Evolutionary conservation across 495 filamentous ascomycete species (phyloP).

Genomic region (Filosporella fistucella): DNA sequence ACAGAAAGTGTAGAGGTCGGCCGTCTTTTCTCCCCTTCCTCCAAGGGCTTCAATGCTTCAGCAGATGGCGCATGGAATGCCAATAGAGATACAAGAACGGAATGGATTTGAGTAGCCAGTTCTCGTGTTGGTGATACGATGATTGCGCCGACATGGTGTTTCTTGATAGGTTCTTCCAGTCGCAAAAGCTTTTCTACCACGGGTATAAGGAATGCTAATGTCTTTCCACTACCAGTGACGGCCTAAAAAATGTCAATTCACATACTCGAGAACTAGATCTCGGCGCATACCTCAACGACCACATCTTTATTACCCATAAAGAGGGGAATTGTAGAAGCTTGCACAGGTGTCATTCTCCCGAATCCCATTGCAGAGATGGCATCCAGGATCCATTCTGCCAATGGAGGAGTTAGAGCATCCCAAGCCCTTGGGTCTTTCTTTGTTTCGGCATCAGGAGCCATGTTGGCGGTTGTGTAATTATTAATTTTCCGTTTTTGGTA

Average conservation of each 20-base stretch:
- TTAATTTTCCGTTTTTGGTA: no score
- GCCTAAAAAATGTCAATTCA: slow-evolving; percentile 43
- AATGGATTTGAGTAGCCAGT: slow-evolving; percentile 83
- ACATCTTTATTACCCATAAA: slow-evolving; percentile 95
- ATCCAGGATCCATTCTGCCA: slow-evolving; percentile 90
- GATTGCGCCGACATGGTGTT: slow-evolving; percentile 84
- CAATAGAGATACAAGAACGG: slow-evolving; percentile 71
- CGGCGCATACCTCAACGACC: slow-evolving; percentile 65
- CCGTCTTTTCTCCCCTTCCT: slow-evolving; percentile 48
- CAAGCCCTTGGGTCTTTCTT: slow-evolving; percentile 59
- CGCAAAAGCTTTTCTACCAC: slow-evolving; percentile 80
- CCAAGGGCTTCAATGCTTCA: slow-evolving; percentile 45
- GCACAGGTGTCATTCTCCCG: slow-evolving; percentile 84
- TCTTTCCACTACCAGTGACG: slow-evolving; percentile 95
- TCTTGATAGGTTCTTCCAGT: slow-evolving; percentile 67
- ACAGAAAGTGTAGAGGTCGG: slow-evolving; percentile 53
- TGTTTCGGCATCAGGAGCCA: slow-evolving; percentile 14
- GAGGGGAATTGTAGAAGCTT: slow-evolving; percentile 87
- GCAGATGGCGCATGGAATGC: slow-evolving; percentile 80
- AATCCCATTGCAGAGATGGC: slow-evolving; percentile 84
- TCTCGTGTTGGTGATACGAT: slow-evolving; percentile 92
- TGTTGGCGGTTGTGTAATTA: no score
- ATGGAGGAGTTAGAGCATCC: slow-evolving; percentile 68
- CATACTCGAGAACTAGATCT: background rate
- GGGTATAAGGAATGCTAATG: slow-evolving; percentile 84